A percentile compares a stretch with the other conserved stretches of the same genome.
Evolutionary conservation across 2,329 filamentous ascomycete species (phyloP).

Genomic region (Aspergillus costaricaensis): DNA sequence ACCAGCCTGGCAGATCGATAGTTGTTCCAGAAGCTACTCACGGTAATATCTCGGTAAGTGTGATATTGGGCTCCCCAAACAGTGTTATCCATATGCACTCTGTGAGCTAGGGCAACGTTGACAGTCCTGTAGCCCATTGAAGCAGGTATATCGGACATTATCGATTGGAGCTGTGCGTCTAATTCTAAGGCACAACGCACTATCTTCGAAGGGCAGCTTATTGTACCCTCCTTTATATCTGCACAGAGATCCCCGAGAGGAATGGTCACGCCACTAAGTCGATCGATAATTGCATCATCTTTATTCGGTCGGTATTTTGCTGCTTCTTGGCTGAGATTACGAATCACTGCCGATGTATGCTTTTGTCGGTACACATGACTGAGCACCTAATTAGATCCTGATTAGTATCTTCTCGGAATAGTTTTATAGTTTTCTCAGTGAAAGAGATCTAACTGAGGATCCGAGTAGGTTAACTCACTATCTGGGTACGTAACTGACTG

Average conservation of each 20-base stretch:
- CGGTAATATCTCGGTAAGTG: neutral
- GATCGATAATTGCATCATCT: neutral
- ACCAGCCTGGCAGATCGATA: conserved; percentile 4
- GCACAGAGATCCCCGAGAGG: conserved; percentile 1
- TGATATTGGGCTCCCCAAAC: conserved; percentile 1
- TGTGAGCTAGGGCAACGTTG: neutral
- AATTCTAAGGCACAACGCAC: neutral
- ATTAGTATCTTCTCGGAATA: neutral
- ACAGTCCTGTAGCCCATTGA: neutral
- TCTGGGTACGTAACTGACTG: conserved; percentile 3
- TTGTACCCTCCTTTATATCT: neutral
- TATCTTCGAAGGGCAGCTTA: neutral
- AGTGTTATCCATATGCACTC: neutral
- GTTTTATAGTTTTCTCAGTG: neutral
- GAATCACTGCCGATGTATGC: neutral
- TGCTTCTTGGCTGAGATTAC: neutral
- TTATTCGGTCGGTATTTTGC: neutral
- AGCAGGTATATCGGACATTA: neutral
- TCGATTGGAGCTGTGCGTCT: neutral
- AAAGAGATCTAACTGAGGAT: neutral
- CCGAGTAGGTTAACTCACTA: neutral
- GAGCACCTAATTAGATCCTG: neutral
- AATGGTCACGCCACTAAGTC: neutral
- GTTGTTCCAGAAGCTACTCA: conserved; percentile 6
- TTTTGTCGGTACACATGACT: neutral